Evolutionary conservation across 768 basidiomycete species (phyloP).

Genomic region (Termitomyces sp.): DNA sequence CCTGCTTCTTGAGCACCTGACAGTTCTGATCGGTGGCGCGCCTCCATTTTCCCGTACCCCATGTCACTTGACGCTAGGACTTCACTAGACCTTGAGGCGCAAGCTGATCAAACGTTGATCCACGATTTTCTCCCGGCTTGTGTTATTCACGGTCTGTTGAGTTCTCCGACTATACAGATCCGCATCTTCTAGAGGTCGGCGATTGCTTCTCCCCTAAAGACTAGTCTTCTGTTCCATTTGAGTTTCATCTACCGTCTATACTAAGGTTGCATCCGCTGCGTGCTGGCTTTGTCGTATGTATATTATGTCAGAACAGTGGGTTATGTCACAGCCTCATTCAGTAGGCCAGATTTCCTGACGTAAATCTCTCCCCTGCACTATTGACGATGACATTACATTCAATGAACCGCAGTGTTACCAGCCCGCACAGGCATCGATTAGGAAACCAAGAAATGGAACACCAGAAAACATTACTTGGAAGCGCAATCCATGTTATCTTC

Average conservation of each 20-base stretch:
- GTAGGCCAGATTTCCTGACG: background rate
- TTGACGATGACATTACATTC: background rate
- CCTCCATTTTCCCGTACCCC: background rate
- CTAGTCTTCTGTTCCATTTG: background rate
- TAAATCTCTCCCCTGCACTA: background rate
- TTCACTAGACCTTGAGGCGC: background rate
- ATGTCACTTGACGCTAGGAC: background rate
- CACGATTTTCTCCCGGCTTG: background rate
- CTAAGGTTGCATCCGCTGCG: background rate
- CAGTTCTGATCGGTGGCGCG: background rate
- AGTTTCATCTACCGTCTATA: background rate
- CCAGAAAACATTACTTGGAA: background rate
- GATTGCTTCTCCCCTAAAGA: background rate
- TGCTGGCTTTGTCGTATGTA: background rate
- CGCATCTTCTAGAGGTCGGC: constrained; percentile 3
- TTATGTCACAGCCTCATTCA: background rate
- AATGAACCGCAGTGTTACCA: background rate
- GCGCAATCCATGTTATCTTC: background rate
- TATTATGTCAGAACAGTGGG: background rate
- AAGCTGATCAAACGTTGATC: background rate
- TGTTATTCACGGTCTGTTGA: background rate
- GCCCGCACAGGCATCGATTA: background rate
- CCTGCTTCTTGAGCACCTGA: background rate
- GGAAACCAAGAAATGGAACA: background rate
- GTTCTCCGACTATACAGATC: background rate